Evolutionary conservation across 345 rosid species (phyloP).

Genomic region (Rhodamnia rubescens): DNA sequence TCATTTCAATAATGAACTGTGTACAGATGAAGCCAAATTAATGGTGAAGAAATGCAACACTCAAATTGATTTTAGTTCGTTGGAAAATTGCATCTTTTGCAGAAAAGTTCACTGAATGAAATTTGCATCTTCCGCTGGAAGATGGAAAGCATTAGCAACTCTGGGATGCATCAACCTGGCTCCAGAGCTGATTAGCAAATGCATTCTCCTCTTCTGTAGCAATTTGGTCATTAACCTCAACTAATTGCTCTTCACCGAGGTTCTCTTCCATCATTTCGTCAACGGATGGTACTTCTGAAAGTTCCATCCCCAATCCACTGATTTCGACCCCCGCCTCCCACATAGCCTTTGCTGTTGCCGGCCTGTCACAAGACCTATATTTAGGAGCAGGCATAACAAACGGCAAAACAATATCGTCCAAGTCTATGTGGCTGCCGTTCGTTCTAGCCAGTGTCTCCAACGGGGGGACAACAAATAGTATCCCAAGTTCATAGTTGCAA

Average conservation of each 20-base stretch:
- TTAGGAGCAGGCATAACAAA: slow-evolving; percentile 74
- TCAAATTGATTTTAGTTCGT: not conserved
- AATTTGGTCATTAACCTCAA: slow-evolving; percentile 22
- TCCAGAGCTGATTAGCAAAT: slow-evolving; percentile 66
- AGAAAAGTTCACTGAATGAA: not conserved
- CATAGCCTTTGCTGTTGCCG: slow-evolving; percentile 77
- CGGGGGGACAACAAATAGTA: slow-evolving; percentile 71
- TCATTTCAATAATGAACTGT: not conserved
- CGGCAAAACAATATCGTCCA: slow-evolving; percentile 64
- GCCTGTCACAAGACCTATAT: slow-evolving; percentile 50
- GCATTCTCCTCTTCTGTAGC: slow-evolving; percentile 65
- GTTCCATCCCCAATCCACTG: slow-evolving; percentile 16
- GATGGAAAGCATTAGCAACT: slow-evolving; percentile 22
- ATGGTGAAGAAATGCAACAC: not conserved
- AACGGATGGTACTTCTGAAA: slow-evolving; percentile 17
- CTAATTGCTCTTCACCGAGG: slow-evolving; percentile 43
- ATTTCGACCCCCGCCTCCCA: slow-evolving; percentile 45
- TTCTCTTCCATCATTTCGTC: slow-evolving; percentile 39
- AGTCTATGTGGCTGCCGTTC: slow-evolving; percentile 6
- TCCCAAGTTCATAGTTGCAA: slow-evolving; percentile 85
- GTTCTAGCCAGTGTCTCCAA: slow-evolving; percentile 11
- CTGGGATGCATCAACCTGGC: slow-evolving; percentile 51
- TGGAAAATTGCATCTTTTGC: not conserved
- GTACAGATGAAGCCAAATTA: not conserved
- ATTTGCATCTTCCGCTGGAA: not conserved